Conservation (phyloP, 1,284 basidiomycete species). For the Sanghuangporus sanghuang region DNA sequence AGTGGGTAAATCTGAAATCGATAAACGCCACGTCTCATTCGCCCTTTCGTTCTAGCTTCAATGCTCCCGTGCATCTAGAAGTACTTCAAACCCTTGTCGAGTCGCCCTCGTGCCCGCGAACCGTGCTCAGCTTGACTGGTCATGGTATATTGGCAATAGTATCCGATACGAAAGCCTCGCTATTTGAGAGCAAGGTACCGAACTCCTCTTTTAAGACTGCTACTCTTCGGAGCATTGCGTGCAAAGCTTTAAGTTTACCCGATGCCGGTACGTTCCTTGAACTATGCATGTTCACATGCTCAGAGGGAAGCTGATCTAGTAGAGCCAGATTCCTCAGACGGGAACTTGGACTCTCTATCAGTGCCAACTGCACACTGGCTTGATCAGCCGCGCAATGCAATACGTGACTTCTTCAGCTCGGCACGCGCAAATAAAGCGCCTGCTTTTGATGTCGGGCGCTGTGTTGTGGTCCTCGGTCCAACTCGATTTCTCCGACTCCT, state of each 20-base stretch:
- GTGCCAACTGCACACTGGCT: slow-evolving; percentile 29
- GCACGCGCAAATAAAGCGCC: slow-evolving; percentile 57
- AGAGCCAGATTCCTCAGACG: slow-evolving; percentile 18
- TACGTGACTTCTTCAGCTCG: slow-evolving; percentile 48
- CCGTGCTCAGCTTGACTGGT: slow-evolving; percentile 61
- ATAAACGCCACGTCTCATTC: not conserved
- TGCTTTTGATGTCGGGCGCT: slow-evolving; percentile 56
- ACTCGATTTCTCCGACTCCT: slow-evolving; percentile 55
- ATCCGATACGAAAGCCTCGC: slow-evolving; percentile 26
- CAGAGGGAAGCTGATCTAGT: not conserved
- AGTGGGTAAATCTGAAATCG: slow-evolving; percentile 35
- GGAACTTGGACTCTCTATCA: slow-evolving; percentile 18
- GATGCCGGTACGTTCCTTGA: slow-evolving; percentile 31
- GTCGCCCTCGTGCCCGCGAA: slow-evolving; percentile 56
- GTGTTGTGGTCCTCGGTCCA: slow-evolving; percentile 49
- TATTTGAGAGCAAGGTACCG: slow-evolving; percentile 30
- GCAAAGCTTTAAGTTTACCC: slow-evolving; percentile 37
- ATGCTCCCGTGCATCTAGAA: slow-evolving; percentile 28
- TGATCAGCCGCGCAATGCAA: slow-evolving; percentile 44
- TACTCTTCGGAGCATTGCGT: slow-evolving; percentile 38
- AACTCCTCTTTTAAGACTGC: slow-evolving; percentile 34
- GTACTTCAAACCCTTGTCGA: slow-evolving; percentile 62
- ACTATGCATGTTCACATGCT: not conserved
- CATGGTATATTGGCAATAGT: slow-evolving; percentile 49
- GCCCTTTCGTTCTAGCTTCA: slow-evolving; percentile 27